A percentile compares a stretch with the other conserved stretches of the same genome.
phyloP scores from a whole-genome alignment of 2,329 filamentous ascomycete genomes.

The Epichloe glyceriae region DNA sequence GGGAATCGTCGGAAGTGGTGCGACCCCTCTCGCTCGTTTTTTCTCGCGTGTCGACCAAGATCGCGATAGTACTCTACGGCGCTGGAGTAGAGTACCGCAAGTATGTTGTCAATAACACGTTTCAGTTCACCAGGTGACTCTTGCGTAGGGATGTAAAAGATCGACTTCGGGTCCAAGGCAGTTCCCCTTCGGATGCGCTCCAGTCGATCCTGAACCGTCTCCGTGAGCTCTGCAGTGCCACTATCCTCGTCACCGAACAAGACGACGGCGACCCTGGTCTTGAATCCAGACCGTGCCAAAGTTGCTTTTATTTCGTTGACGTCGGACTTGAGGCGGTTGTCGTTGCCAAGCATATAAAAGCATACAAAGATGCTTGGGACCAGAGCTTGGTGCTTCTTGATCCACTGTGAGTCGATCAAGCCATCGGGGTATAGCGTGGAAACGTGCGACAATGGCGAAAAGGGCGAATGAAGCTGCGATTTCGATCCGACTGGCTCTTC shows the following conservation, averaged over 20 bases:
- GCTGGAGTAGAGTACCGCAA: conserved; percentile 58
- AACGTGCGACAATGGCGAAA: conserved; percentile 76
- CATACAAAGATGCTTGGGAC: conserved; percentile 70
- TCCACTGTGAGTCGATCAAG: conserved; percentile 68
- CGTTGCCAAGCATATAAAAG: conserved; percentile 68
- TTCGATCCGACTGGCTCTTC: conserved; percentile 33
- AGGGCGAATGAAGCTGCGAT: conserved; percentile 69
- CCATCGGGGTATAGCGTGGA: conserved; percentile 85
- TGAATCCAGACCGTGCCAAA: conserved; percentile 58
- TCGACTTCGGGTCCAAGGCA: conserved; percentile 67
- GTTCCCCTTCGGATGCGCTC: conserved; percentile 68
- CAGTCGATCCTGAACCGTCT: conserved; percentile 56
- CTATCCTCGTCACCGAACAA: conserved; percentile 20
- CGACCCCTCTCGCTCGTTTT: conserved; percentile 73
- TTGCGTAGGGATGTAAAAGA: conserved; percentile 72
- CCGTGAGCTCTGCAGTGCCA: conserved; percentile 37
- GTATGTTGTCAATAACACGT: conserved; percentile 59
- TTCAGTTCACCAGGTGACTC: conserved; percentile 58
- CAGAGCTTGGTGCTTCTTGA: conserved; percentile 75
- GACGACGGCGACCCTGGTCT: conserved; percentile 63
- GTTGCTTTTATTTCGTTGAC: conserved; percentile 64
- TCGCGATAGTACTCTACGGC: conserved; percentile 88
- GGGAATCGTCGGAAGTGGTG: conserved; percentile 74
- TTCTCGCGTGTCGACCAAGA: conserved; percentile 77
- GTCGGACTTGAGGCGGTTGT: conserved; percentile 79